Evolutionary conservation across 1,284 basidiomycete genomes (phyloP), one percentile per base, ranked within the genome.

Genomic region (Tilletia horrida): DNA sequence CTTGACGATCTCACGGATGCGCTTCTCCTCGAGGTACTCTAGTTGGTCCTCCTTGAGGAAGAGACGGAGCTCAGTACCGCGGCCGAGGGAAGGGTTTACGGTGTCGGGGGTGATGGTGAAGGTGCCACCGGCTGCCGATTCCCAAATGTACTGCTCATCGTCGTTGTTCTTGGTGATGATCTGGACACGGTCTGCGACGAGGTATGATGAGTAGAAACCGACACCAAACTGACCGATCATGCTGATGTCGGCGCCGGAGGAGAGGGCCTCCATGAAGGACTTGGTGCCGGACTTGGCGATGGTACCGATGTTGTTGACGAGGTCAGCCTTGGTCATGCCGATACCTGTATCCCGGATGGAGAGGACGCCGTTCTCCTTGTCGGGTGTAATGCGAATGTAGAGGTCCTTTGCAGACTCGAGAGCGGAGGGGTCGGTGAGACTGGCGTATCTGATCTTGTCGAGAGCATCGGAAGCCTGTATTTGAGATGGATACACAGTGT

Each of bases 61-160:
- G 73, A 99, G 89, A 78, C 92, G 91, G 83, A 98, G 88, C 84
- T 95, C 91, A 68, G 91, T 91, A 85, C 95, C 96, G 83, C 96
- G 95, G 74, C 92, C 93, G 70, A 99, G 88, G 74, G 91, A 87
- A 55, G 91, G 89, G 85, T 94, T 94, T 82, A 89, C 84, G 69
- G 88, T 91, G 85, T 98, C 96, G 72, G 86, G 90, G 69, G 93
- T 96, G 85, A 99, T 97, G 83, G 95, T 98, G 87, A 98, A 99
- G 67, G 96, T 98, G 71, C 96, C 96, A 83, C 95, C 96, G 59
- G 96, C 95, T 73, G 96, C 91, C 23, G 95, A 97, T 88, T 97
- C 95, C 96, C 96, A 98, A 84, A 97, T 94, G 87, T 98, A 97
- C 86, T 99, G 95, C 85, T 98, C 96, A 84, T 98, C 95, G 82